Evolutionary conservation across 257 asterid species (phyloP).

Genomic region (Euphrasia confusa): DNA sequence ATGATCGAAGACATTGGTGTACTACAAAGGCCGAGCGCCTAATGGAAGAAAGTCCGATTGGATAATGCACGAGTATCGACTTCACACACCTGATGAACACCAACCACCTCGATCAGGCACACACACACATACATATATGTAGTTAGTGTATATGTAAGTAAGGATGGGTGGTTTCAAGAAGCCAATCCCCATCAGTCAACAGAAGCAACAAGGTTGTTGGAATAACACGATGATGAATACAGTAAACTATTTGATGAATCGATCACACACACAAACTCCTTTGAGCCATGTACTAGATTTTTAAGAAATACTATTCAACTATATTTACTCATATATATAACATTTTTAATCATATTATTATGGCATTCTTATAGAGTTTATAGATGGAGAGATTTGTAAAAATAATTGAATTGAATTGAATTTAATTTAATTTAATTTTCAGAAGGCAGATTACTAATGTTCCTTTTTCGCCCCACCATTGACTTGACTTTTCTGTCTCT

Average conservation of each 20-base stretch:
- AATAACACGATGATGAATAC: conserved; percentile 13
- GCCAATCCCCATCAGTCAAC: conserved; percentile 46
- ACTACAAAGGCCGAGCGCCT: conserved; percentile 80
- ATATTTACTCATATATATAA: too few relatives aligned
- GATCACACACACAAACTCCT: background rate
- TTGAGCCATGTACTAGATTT: background rate
- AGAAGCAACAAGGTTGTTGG: conserved; percentile 43
- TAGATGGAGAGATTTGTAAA: too few relatives aligned
- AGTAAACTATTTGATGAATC: too few relatives aligned
- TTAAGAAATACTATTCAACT: too few relatives aligned
- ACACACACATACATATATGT: conserved; percentile 30
- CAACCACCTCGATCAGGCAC: conserved; percentile 71
- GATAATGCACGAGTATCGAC: conserved; percentile 90
- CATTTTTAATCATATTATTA: too few relatives aligned
- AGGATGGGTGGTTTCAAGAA: conserved; percentile 98
- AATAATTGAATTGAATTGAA: too few relatives aligned
- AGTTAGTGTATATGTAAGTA: background rate
- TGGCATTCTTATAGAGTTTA: too few relatives aligned
- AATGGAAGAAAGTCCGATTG: conserved; percentile 72
- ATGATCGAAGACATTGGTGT: conserved; percentile 69
- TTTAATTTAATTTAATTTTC: too few relatives aligned
- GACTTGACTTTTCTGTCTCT: background rate
- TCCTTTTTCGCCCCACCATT: background rate
- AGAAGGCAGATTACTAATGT: background rate
- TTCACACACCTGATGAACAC: conserved; percentile 57